These are phyloP conservation scores for Leccinum fibrillosum DNA, from an alignment of 768 basidiomycete genomes.

Conservation along the genomic window DNA sequence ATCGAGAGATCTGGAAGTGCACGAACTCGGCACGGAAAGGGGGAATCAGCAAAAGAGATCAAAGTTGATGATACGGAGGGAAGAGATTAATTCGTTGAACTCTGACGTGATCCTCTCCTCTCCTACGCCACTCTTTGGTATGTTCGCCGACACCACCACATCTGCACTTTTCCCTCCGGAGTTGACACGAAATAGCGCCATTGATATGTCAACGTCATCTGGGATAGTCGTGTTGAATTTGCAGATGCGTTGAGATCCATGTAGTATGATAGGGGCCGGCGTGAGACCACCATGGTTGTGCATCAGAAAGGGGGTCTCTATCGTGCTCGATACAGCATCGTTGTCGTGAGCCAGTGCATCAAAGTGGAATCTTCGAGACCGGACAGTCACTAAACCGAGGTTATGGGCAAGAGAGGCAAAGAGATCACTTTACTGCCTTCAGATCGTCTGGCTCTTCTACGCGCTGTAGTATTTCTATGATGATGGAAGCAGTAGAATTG, in stretches of 20 bases:
- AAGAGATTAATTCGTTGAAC: constrained; percentile 53
- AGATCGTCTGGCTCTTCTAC: constrained; percentile 54
- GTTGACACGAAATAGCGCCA: constrained; percentile 80
- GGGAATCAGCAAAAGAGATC: constrained; percentile 57
- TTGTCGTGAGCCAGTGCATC: constrained; percentile 91
- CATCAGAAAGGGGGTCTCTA: constrained; percentile 41
- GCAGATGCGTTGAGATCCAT: constrained; percentile 64
- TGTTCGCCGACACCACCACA: constrained; percentile 81
- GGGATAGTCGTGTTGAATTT: constrained; percentile 67
- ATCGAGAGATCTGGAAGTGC: constrained; percentile 1
- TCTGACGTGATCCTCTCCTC: constrained; percentile 36
- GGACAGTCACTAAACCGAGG: constrained; percentile 4
- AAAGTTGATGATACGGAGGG: constrained; percentile 67
- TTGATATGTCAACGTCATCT: constrained; percentile 72
- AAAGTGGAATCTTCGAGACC: constrained; percentile 75
- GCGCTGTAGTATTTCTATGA: constrained; percentile 80
- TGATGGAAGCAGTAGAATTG: constrained; percentile 65
- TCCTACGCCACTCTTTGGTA: constrained; percentile 54
- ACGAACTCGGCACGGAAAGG: not conserved
- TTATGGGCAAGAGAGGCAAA: constrained; percentile 3
- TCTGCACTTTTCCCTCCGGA: constrained; percentile 59
- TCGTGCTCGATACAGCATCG: constrained; percentile 49
- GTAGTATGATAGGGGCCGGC: constrained; percentile 58
- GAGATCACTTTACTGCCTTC: constrained; percentile 67
- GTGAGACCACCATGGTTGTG: constrained; percentile 47